Conservation (phyloP, 192 early-diverging fungal genomes). For the Rhizoclosmatium globosum region DNA sequence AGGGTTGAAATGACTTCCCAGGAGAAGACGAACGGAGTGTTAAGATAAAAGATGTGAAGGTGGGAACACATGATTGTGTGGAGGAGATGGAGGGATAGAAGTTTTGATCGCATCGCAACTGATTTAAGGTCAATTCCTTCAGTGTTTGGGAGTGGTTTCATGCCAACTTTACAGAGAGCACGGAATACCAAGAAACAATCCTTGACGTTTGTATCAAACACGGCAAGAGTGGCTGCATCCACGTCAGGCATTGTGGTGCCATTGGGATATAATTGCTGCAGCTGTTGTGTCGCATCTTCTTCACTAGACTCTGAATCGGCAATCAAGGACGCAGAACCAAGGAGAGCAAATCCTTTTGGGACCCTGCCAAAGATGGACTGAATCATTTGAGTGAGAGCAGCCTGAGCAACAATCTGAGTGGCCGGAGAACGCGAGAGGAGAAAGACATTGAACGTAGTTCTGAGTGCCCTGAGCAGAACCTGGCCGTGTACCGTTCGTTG, state of each 20-base stretch:
- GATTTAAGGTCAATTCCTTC: conserved; percentile 78
- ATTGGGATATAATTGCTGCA: background rate
- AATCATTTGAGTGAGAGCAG: conserved; percentile 88
- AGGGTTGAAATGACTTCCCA: background rate
- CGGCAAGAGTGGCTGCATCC: background rate
- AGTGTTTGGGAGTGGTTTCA: conserved; percentile 67
- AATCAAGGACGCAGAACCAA: background rate
- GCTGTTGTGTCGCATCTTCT: background rate
- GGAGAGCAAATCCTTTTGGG: conserved; percentile 35
- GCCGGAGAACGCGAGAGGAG: conserved; percentile 71
- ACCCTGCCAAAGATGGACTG: conserved; percentile 80
- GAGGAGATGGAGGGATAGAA: conserved; percentile 84
- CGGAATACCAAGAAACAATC: conserved; percentile 81
- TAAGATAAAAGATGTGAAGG: conserved; percentile 74
- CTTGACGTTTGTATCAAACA: conserved; percentile 47
- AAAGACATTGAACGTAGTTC: conserved; percentile 90
- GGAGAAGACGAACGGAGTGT: conserved; percentile 54
- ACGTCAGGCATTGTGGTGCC: background rate
- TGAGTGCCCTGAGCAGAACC: conserved; percentile 80
- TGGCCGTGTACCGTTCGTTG: conserved; percentile 67
- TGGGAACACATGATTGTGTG: conserved; percentile 81
- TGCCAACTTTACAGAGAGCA: conserved; percentile 81
- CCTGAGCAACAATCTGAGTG: conserved; percentile 89
- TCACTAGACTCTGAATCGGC: background rate
- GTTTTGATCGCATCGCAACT: conserved; percentile 82